Conservation (phyloP, 2,329 filamentous ascomycete species). For the Biscogniauxia marginata region DNA sequence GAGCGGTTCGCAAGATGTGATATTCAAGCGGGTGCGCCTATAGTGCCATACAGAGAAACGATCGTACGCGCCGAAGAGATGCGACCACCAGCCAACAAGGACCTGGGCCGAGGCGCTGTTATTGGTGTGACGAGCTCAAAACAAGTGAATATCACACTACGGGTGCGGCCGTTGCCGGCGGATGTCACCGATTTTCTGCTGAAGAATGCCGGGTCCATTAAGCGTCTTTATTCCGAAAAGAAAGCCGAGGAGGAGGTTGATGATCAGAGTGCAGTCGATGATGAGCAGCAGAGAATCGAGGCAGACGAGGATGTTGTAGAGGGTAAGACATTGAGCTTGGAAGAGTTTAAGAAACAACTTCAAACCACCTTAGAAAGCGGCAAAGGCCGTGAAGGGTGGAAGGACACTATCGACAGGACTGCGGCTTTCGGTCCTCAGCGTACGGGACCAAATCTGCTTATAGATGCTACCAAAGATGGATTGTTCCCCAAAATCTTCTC, state of each 20-base stretch:
- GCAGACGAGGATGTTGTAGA: slow-evolving; percentile 59
- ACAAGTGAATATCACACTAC: slow-evolving; percentile 74
- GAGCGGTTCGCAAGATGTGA: slow-evolving; percentile 93
- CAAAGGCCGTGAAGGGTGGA: slow-evolving; percentile 76
- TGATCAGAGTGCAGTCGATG: slow-evolving; percentile 32
- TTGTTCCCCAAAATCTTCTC: slow-evolving; percentile 68
- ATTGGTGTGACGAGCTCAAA: slow-evolving; percentile 78
- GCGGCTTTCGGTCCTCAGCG: slow-evolving; percentile 86
- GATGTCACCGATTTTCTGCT: slow-evolving; percentile 81
- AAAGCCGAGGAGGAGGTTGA: slow-evolving; percentile 46
- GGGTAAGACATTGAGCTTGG: slow-evolving; percentile 62
- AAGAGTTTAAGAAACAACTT: slow-evolving; percentile 77
- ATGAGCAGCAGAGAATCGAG: slow-evolving; percentile 40
- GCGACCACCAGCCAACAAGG: slow-evolving; percentile 81
- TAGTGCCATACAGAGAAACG: slow-evolving; percentile 93
- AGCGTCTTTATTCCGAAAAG: slow-evolving; percentile 72
- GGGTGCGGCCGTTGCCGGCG: slow-evolving; percentile 74
- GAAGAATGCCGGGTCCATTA: slow-evolving; percentile 78
- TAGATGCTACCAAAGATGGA: slow-evolving; percentile 74
- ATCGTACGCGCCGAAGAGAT: slow-evolving; percentile 88
- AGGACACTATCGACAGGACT: slow-evolving; percentile 73
- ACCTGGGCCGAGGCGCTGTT: slow-evolving; percentile 80
- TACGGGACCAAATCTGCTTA: slow-evolving; percentile 82
- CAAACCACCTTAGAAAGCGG: slow-evolving; percentile 65
- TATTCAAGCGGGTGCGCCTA: slow-evolving; percentile 89